phyloP scores from a whole-genome alignment of 2,329 filamentous ascomycete genomes.

The Alternaria solani region DNA sequence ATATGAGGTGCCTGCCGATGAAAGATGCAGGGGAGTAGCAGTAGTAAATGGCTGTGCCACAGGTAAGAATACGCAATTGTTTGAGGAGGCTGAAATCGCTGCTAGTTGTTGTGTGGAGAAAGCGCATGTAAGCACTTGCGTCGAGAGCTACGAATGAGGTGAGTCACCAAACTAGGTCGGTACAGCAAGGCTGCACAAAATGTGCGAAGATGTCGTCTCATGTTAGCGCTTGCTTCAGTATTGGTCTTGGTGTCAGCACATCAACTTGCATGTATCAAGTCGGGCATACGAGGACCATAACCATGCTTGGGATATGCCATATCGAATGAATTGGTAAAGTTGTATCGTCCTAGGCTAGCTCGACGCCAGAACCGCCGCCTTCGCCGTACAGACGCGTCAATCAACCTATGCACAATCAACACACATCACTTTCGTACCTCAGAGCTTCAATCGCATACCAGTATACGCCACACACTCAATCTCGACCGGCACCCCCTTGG shows the following conservation, averaged over 20 bases:
- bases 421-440: slow-evolving; percentile 4
- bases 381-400: neutral
- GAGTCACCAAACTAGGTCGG: neutral
- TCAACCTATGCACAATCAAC: slow-evolving; percentile 27
- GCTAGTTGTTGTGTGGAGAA: neutral
- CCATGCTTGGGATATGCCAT: neutral
- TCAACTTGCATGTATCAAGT: neutral
- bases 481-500: slow-evolving; percentile 86
- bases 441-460: slow-evolving; percentile 41
- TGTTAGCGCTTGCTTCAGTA: neutral
- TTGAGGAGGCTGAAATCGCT: neutral
- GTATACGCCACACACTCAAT: slow-evolving; percentile 82
- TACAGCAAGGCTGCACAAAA: neutral
- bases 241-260: neutral
- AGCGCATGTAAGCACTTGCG: neutral
- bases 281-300: neutral
- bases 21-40: no score
- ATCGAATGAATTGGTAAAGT: neutral
- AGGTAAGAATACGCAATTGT: no score
- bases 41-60: no score
- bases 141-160: no score
- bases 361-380: no score
- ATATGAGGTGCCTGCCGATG: no score
- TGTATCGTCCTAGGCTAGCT: no score
- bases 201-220: neutral